These are phyloP conservation scores for Schrenkiella parvula DNA, from an alignment of 345 rosid species.

Conservation along the genomic window DNA sequence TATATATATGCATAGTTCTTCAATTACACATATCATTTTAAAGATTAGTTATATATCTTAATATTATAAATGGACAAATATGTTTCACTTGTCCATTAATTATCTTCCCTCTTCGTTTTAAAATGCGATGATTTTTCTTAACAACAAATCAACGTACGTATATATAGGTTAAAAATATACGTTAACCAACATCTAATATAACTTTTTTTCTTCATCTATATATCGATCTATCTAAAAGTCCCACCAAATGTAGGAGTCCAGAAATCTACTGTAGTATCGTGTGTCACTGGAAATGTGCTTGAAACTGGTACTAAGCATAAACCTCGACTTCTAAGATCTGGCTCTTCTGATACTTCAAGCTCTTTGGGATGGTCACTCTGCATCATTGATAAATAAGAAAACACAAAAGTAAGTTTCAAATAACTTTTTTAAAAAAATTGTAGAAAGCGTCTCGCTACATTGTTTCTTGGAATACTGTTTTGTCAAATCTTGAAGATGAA, in stretches of 20 bases:
- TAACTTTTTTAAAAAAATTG: not conserved
- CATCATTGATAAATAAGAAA: not conserved
- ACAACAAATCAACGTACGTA: constrained; percentile 21
- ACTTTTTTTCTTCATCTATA: constrained; percentile 39
- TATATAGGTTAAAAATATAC: constrained; percentile 16
- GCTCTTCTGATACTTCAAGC: constrained; percentile 58
- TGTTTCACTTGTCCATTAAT: constrained; percentile 9
- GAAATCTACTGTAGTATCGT: constrained; percentile 71
- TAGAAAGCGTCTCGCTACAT: constrained; percentile 15
- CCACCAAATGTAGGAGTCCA: constrained; percentile 99
- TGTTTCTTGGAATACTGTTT: constrained; percentile 10
- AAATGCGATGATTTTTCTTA: constrained; percentile 14
- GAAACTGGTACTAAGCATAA: constrained; percentile 88
- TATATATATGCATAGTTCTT: not conserved
- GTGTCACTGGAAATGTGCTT: constrained; percentile 85
- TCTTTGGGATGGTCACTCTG: constrained; percentile 54
- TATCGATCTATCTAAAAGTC: constrained; percentile 61
- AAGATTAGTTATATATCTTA: not conserved
- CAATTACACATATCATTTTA: constrained; percentile 15
- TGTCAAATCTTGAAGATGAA: constrained; percentile 32
- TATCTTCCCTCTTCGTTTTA: constrained; percentile 13
- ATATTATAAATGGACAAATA: constrained; percentile 17
- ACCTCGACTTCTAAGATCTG: constrained; percentile 86
- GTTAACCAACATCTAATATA: constrained; percentile 28
- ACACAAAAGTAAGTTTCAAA: not conserved